A percentile compares a stretch with the other conserved stretches of the same genome.
These are phyloP conservation scores for Aureoboletus auriporus DNA, from an alignment of 768 basidiomycete species.

Conservation along the genomic window DNA sequence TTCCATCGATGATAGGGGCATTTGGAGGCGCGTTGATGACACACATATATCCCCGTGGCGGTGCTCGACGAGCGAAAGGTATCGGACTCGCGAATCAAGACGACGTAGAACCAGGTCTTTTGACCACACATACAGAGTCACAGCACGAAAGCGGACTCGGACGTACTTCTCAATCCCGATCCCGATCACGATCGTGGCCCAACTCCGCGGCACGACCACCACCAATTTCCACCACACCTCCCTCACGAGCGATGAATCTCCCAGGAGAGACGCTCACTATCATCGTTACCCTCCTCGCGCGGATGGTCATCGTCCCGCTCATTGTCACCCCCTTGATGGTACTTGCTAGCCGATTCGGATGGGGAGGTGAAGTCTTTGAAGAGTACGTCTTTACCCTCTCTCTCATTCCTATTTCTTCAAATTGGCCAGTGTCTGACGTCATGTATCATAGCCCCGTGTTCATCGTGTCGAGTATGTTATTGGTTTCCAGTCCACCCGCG, in stretches of 20 bases:
- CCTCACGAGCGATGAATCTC: conserved; percentile 6
- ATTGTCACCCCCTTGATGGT: conserved; percentile 76
- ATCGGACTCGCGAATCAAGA: not conserved
- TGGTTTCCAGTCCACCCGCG: conserved; percentile 82
- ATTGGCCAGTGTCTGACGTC: not conserved
- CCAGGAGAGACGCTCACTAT: conserved; percentile 82
- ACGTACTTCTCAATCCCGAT: not conserved
- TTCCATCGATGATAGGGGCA: conserved; percentile 18
- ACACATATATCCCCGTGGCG: conserved; percentile 2
- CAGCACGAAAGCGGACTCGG: not conserved
- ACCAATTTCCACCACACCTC: not conserved
- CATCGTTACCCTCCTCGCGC: conserved; percentile 70
- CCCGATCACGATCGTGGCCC: not conserved
- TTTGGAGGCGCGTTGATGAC: conserved; percentile 14
- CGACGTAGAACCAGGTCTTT: conserved; percentile 8
- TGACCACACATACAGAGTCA: conserved; percentile 3
- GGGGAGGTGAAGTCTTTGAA: conserved; percentile 48
- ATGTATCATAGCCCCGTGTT: conserved; percentile 66
- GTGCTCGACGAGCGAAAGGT: not conserved
- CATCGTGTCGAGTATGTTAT: conserved; percentile 76
- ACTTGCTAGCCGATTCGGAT: conserved; percentile 49
- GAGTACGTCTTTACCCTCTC: conserved; percentile 54
- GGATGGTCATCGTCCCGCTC: conserved; percentile 86
- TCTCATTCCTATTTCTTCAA: conserved; percentile 1
- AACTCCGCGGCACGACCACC: not conserved